These are phyloP conservation scores for Juncus effusus DNA, from an alignment of 176 grass and related monocot genomes.

Conservation along the genomic window DNA sequence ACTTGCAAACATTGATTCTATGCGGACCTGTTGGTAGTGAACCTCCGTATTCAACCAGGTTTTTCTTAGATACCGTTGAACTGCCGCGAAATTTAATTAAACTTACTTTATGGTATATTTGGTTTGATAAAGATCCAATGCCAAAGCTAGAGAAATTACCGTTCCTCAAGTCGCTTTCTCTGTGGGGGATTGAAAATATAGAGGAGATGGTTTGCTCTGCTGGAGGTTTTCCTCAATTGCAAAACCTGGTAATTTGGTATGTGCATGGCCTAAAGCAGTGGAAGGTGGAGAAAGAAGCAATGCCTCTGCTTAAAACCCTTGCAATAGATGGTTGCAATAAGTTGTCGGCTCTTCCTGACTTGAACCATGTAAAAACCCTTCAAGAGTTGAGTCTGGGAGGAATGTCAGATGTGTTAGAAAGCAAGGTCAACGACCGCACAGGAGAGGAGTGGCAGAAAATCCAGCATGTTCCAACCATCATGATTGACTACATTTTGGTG, in stretches of 20 bases:
- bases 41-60: neutral
- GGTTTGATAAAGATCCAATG: slow-evolving; percentile 2
- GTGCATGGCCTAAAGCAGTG: too few relatives aligned
- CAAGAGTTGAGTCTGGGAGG: too few relatives aligned
- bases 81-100: neutral
- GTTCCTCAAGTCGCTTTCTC: neutral
- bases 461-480: neutral
- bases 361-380: neutral
- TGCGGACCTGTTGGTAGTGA: neutral
- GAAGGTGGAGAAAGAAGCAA: neutral
- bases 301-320: slow-evolving; percentile 1
- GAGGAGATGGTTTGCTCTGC: neutral
- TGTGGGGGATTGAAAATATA: neutral
- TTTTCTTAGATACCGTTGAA: neutral
- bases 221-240: too few relatives aligned
- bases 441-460: too few relatives aligned
- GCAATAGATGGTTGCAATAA: neutral
- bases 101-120: neutral
- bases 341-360: neutral
- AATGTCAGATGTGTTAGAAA: too few relatives aligned
- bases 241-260: too few relatives aligned
- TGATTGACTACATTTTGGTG: slow-evolving; percentile 43
- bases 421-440: too few relatives aligned
- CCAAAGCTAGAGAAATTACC: neutral
- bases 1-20: neutral